These are phyloP conservation scores for Candolleomyces aberdarensis DNA, from an alignment of 768 basidiomycete genomes.

Conservation along the genomic window DNA sequence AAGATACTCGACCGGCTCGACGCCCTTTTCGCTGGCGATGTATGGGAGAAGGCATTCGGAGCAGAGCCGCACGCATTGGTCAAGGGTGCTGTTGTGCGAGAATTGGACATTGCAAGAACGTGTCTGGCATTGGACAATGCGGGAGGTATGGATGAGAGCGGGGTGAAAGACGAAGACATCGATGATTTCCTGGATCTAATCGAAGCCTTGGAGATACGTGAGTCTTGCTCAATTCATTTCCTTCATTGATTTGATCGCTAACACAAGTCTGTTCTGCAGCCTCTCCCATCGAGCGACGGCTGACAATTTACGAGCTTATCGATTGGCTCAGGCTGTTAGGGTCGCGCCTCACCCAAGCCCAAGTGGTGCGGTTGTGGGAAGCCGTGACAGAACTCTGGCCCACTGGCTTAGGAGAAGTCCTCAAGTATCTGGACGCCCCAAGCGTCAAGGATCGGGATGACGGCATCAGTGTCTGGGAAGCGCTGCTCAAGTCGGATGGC, in stretches of 20 bases:
- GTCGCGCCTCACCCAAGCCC: constrained; percentile 25
- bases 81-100: constrained; percentile 5
- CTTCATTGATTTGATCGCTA: neutral
- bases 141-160: neutral
- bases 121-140: neutral
- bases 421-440: constrained; percentile 12
- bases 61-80: constrained; percentile 10
- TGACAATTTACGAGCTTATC: constrained; percentile 53
- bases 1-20: neutral
- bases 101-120: neutral
- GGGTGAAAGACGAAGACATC: constrained; percentile 21
- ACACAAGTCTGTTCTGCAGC: constrained; percentile 28
- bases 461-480: constrained; percentile 1
- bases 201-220: constrained; percentile 45
- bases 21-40: neutral
- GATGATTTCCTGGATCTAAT: constrained; percentile 43
- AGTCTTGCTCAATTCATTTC: constrained; percentile 19
- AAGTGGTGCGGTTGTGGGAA: constrained; percentile 39
- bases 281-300: constrained; percentile 29
- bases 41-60: constrained; percentile 1
- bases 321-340: constrained; percentile 58
- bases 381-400: constrained; percentile 40
- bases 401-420: constrained; percentile 39
- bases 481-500: neutral
- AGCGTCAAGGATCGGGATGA: neutral